These are phyloP conservation scores for Lodderomyces parapsilosis DNA, from an alignment of 1,139 yeast species.

Conservation along the genomic window DNA sequence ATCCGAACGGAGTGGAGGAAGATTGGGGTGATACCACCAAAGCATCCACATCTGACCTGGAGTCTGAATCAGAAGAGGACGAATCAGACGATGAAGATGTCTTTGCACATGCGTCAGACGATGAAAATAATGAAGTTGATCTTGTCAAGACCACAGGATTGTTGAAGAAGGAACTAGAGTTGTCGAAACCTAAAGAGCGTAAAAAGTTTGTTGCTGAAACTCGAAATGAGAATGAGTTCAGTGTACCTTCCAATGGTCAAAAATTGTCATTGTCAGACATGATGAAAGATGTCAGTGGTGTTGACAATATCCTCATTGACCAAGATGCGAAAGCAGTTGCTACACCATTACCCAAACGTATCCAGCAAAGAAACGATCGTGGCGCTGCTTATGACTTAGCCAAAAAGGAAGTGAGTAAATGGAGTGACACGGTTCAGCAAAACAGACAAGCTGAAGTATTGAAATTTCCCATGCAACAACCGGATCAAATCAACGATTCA, in stretches of 20 bases:
- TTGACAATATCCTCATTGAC: constrained; percentile 48
- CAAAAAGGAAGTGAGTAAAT: constrained; percentile 79
- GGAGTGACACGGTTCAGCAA: constrained; percentile 81
- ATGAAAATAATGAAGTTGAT: constrained; percentile 29
- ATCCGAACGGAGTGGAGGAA: constrained; percentile 11
- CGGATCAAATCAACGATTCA: constrained; percentile 36
- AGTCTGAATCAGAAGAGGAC: constrained; percentile 13
- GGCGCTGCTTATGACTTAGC: constrained; percentile 89
- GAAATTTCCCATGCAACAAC: constrained; percentile 65
- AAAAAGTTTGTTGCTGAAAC: constrained; percentile 50
- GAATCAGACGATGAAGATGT: constrained; percentile 13
- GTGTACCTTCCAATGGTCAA: constrained; percentile 58
- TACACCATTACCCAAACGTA: constrained; percentile 82
- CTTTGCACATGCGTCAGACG: constrained; percentile 6
- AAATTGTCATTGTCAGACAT: constrained; percentile 72
- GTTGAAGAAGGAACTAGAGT: constrained; percentile 25
- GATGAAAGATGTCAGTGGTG: constrained; percentile 54
- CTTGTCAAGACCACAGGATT: constrained; percentile 33
- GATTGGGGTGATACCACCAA: constrained; percentile 6
- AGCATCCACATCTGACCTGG: constrained; percentile 7
- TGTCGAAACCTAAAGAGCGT: constrained; percentile 35
- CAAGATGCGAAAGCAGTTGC: constrained; percentile 53
- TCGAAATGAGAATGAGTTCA: constrained; percentile 68
- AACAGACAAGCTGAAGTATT: constrained; percentile 85
- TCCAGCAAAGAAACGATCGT: constrained; percentile 84